A percentile compares a stretch with the other conserved stretches of the same genome.
phyloP scores from a whole-genome alignment of 169 alveolate genomes.

The Eimeria tenella region DNA sequence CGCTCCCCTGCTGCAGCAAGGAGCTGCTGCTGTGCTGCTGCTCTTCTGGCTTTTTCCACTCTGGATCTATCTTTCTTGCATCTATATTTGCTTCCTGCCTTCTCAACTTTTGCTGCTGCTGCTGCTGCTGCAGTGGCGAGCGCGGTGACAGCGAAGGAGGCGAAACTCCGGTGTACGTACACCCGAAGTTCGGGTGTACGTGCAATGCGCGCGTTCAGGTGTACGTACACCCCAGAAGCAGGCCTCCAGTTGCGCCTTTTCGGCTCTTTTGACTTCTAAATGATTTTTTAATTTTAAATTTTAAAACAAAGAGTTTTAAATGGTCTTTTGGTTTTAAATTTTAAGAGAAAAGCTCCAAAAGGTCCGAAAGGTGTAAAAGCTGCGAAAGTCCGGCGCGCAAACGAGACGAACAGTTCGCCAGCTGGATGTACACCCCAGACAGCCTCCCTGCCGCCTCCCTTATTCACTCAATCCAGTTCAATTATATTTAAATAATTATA shows the following conservation, averaged over 20 bases:
- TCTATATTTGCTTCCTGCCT: too few species aligned
- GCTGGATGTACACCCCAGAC: too few species aligned
- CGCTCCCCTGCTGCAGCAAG: background rate
- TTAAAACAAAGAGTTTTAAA: background rate
- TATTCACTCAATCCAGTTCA: too few species aligned
- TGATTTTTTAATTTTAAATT: background rate
- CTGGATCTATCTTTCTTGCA: too few species aligned
- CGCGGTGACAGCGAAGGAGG: background rate
- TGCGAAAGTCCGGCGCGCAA: too few species aligned
- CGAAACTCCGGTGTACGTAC: background rate
- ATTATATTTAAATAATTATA: too few species aligned
- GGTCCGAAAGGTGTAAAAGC: too few species aligned
- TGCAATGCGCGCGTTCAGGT: background rate
- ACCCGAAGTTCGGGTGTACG: background rate
- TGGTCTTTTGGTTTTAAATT: slow-evolving; percentile 93
- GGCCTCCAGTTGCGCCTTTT: background rate
- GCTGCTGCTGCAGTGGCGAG: background rate
- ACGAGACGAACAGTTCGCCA: too few species aligned
- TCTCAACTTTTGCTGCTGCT: too few species aligned
- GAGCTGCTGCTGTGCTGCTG: background rate
- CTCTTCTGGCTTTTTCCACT: too few species aligned
- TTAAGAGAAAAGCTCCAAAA: too few species aligned
- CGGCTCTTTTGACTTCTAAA: background rate
- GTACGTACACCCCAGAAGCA: background rate
- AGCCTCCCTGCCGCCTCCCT: too few species aligned